Percentiles rank a stretch among this genome's conserved stretches.
Conservation (phyloP, 2,329 filamentous ascomycete species). For the Colletotrichum sp. region DNA sequence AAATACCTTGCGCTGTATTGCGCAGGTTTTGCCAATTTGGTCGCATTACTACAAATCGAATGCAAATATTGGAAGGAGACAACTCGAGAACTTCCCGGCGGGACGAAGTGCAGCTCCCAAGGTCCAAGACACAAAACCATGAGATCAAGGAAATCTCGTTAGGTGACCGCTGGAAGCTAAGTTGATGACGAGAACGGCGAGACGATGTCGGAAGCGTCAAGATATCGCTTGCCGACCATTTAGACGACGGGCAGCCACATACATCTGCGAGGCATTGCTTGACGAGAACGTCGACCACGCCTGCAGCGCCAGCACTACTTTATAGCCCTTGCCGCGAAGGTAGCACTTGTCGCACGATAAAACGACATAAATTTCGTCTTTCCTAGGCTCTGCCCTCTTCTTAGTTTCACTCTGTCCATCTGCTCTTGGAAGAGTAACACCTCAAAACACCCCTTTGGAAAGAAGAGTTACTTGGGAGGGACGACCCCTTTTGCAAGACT, state of each 20-base stretch:
- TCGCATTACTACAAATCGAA: background rate
- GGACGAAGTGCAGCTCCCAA: background rate
- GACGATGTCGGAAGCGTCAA: background rate
- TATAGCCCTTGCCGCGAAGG: background rate
- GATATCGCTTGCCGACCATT: background rate
- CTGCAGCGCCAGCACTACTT: background rate
- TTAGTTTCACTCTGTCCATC: background rate
- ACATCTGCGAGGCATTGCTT: background rate
- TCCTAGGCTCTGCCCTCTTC: background rate
- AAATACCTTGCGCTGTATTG: background rate
- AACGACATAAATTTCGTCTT: background rate
- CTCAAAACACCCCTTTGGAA: background rate
- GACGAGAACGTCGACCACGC: background rate
- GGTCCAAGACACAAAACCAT: background rate
- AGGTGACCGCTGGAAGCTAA: background rate
- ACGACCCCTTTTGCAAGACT: constrained; percentile 8
- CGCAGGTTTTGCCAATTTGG: background rate
- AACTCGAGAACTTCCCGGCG: background rate
- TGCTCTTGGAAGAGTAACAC: background rate
- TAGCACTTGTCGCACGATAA: background rate
- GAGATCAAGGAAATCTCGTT: background rate
- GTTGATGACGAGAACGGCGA: background rate
- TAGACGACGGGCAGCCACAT: background rate
- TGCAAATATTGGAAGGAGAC: background rate
- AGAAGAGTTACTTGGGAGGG: background rate